Conservation (phyloP, 2,329 filamentous ascomycete genomes). For the Juglanconis oblonga region DNA sequence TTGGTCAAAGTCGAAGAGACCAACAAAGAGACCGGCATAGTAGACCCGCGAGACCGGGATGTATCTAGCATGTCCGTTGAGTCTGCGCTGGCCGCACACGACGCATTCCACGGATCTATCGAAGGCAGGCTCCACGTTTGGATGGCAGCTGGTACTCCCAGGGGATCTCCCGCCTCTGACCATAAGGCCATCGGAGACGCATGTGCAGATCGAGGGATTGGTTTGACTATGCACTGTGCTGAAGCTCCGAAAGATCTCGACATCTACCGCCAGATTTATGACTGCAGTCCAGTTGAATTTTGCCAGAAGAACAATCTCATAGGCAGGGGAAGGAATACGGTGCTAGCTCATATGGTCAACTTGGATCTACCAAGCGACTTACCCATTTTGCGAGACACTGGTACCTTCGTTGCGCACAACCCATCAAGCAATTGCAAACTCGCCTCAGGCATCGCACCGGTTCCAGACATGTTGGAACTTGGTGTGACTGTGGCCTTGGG, state of each 20-base stretch:
- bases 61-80: slow-evolving; percentile 31
- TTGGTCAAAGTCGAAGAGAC: slow-evolving; percentile 35
- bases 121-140: slow-evolving; percentile 44
- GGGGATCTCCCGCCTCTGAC: slow-evolving; percentile 36
- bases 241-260: slow-evolving; percentile 38
- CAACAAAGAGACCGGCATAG: slow-evolving; percentile 29
- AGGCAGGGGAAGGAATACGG: slow-evolving; percentile 37
- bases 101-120: slow-evolving; percentile 22
- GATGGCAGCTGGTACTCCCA: slow-evolving; percentile 44
- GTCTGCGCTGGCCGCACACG: slow-evolving; percentile 30
- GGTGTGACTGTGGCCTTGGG: slow-evolving; percentile 47
- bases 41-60: slow-evolving; percentile 35
- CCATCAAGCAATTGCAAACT: slow-evolving; percentile 51
- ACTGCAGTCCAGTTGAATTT: slow-evolving; percentile 41
- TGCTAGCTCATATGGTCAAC: slow-evolving; percentile 52
- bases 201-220: slow-evolving; percentile 36
- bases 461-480: slow-evolving; percentile 40
- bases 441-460: slow-evolving; percentile 45
- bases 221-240: slow-evolving; percentile 45
- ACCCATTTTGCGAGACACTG: too few species aligned
- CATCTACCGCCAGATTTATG: slow-evolving; percentile 36
- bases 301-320: slow-evolving; percentile 35
- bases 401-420: slow-evolving; percentile 46
- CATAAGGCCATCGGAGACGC: slow-evolving; percentile 39
- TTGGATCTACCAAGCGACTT: slow-evolving; percentile 29